Conservation (phyloP, 2,329 filamentous ascomycete species). For the Arachnomyces sp. region DNA sequence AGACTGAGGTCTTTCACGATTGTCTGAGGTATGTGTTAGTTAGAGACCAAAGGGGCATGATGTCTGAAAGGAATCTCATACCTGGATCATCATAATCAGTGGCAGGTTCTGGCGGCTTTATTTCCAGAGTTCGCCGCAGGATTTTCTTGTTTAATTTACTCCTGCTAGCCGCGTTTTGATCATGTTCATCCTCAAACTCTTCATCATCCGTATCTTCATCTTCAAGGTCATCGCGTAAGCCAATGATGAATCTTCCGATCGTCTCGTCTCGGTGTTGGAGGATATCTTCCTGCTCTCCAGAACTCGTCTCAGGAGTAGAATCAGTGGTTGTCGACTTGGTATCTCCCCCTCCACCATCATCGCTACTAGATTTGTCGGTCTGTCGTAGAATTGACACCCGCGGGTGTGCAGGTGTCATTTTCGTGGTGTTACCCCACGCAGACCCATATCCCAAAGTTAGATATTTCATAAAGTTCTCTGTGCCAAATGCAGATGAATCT, state of each 20-base stretch:
- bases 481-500: conserved; percentile 26
- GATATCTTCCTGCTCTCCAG: conserved; percentile 14
- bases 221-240: conserved; percentile 35
- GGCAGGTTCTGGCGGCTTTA: conserved; percentile 20
- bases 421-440: conserved; percentile 36
- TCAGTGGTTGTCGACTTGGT: conserved; percentile 7
- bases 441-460: conserved; percentile 44
- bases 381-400: conserved; percentile 19
- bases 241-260: conserved; percentile 34
- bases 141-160: conserved; percentile 21
- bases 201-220: conserved; percentile 28
- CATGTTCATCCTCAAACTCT: conserved; percentile 20
- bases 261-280: conserved; percentile 18
- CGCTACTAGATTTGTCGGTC: conserved; percentile 9
- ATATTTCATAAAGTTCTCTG: conserved; percentile 42
- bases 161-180: conserved; percentile 14
- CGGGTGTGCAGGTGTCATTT: conserved; percentile 19
- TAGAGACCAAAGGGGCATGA: too few relatives aligned
- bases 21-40: neutral
- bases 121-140: conserved; percentile 27
- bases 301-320: conserved; percentile 15
- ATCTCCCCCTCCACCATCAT: conserved; percentile 1
- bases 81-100: conserved; percentile 12
- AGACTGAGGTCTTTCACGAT: conserved; percentile 1
- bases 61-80: conserved; percentile 8